These are phyloP conservation scores for Scortechinia acanthostroma DNA, from an alignment of 2,329 filamentous ascomycete species.

Conservation along the genomic window DNA sequence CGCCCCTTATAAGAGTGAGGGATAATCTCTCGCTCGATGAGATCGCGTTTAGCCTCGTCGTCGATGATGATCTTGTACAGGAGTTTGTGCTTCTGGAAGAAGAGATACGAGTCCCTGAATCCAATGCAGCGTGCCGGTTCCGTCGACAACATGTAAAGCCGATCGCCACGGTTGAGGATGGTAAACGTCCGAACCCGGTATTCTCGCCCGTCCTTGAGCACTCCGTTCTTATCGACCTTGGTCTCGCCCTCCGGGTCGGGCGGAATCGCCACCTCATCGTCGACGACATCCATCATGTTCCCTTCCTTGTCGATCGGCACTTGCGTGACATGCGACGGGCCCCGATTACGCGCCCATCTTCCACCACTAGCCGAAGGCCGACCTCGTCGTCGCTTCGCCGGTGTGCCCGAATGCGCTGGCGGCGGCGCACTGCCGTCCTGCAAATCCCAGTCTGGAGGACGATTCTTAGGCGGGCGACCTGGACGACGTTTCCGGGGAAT, in stretches of 20 bases:
- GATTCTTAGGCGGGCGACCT: slow-evolving; percentile 81
- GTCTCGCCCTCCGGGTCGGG: slow-evolving; percentile 82
- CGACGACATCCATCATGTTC: slow-evolving; percentile 79
- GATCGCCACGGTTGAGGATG: slow-evolving; percentile 72
- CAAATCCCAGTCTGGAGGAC: slow-evolving; percentile 70
- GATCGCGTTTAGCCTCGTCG: slow-evolving; percentile 91
- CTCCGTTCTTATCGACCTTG: slow-evolving; percentile 86
- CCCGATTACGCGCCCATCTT: slow-evolving; percentile 64
- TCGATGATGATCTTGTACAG: slow-evolving; percentile 97
- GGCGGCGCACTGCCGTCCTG: slow-evolving; percentile 26
- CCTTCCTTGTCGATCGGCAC: slow-evolving; percentile 90
- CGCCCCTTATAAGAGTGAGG: slow-evolving; percentile 98
- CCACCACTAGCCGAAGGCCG: slow-evolving; percentile 31
- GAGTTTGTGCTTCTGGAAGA: slow-evolving; percentile 95
- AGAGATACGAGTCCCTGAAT: slow-evolving; percentile 95
- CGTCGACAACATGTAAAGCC: slow-evolving; percentile 96
- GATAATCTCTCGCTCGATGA: slow-evolving; percentile 92
- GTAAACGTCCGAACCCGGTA: slow-evolving; percentile 95
- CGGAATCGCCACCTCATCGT: slow-evolving; percentile 85
- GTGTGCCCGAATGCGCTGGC: slow-evolving; percentile 35
- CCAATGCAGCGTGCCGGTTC: slow-evolving; percentile 94
- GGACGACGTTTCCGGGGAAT: slow-evolving; percentile 69
- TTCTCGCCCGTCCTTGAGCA: slow-evolving; percentile 75
- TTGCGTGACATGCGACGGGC: slow-evolving; percentile 69
- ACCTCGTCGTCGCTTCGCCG: slow-evolving; percentile 49